Evolutionary conservation across 306 rosid species (phyloP), one percentile per base, ranked within the genome.

Genomic region (Adenanthera pavonina): DNA sequence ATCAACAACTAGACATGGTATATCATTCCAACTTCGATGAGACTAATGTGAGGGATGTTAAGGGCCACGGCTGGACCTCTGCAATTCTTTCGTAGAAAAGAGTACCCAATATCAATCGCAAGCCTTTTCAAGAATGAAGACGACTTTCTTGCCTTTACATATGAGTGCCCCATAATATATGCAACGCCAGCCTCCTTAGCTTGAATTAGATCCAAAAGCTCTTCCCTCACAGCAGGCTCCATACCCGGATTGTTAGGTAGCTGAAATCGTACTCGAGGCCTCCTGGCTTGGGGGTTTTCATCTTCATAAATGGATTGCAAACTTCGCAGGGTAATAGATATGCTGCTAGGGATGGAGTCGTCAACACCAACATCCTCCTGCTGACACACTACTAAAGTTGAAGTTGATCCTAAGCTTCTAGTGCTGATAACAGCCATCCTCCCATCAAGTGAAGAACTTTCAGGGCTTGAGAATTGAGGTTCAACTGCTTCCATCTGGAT

Each of bases 11-110:
- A 94, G 47, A 94, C 98, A 82, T 94, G 88, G 86, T 94, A 91
- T 86, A 91, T 94, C 97, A 94, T 94, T 64, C 98, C 94, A 75
- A 94, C 97, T 89, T 94, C 97, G 59, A 94, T 86, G 2, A 91
- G 92, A 86, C 97, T 91, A 78, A 88, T 91, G 80, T 94, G 97
- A 74, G 98, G 97, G 84, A 94, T 91, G 86, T 91, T 91, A 36
- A 93, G 98, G 20, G 98, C 93, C 84, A 89, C 93, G 25, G 91
- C 83, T 1, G 93, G 93, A 15, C 92, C 91, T 85, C 97, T 79
- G 81, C 97, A 94, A 83, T 94, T 94, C 87, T 90, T 90, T 62
- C 98, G 65, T 10, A 91, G 92, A 81, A 94, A 90, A 1, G 97
- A 88, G 87, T 94, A 94, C 14, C 97, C 97, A 11, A 90, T 67